Evolutionary conservation across 2,329 filamentous ascomycete genomes (phyloP).

Genomic region (Trichoderma simmonsii): DNA sequence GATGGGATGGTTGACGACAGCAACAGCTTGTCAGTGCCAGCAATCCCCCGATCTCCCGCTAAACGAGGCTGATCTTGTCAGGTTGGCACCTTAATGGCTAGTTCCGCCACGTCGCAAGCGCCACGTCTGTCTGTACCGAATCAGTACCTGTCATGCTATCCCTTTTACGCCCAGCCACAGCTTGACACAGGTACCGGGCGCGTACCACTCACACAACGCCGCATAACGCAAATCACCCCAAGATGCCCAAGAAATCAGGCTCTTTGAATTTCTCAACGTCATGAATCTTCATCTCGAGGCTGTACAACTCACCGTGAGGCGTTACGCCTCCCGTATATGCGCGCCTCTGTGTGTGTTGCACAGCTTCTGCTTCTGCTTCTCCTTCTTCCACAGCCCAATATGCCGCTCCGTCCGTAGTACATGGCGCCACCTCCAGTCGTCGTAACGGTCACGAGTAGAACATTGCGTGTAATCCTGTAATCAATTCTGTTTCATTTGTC

Average conservation of each 20-base stretch:
- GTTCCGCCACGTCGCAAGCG: conserved; percentile 13
- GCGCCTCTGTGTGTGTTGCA: not conserved
- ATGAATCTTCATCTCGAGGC: not conserved
- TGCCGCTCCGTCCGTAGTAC: not conserved
- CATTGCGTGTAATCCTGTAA: not conserved
- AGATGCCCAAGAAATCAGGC: not conserved
- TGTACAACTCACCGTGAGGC: not conserved
- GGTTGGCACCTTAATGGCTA: not conserved
- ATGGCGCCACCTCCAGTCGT: not conserved
- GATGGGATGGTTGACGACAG: not conserved
- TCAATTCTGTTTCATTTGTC: not conserved
- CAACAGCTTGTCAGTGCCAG: conserved; percentile 6
- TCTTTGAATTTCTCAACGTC: not conserved
- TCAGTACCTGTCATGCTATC: not conserved
- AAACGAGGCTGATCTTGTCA: not conserved
- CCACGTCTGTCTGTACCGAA: not conserved
- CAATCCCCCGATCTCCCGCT: not conserved
- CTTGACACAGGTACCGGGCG: not conserved
- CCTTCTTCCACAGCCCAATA: not conserved
- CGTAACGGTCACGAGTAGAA: not conserved
- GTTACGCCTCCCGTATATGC: not conserved
- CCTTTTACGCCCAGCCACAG: not conserved
- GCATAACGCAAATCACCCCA: not conserved
- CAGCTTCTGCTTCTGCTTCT: not conserved
- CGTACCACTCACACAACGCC: not conserved